Evolutionary conservation across 1,284 basidiomycete genomes (phyloP), one percentile per base, ranked within the genome.

Genomic region (Boletellus deceptivus): DNA sequence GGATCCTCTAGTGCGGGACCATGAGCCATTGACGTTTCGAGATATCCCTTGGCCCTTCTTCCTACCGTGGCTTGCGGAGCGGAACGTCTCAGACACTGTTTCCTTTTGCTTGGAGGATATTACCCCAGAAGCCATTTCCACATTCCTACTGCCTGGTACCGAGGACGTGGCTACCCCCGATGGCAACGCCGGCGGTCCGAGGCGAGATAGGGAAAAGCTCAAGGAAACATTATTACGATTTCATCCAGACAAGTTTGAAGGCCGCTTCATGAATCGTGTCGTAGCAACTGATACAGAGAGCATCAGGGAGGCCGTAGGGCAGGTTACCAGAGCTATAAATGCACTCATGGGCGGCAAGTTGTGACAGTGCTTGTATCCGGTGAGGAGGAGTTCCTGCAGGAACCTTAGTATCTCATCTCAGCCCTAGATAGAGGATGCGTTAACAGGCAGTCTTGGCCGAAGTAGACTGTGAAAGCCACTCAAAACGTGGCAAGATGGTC

Each of bases 181-280:
- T 34, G 57, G 55, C 27, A 16, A 36, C n/a, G 57, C 50, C 24
- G 69, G 69, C 11, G 31, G 43, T 6, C 63, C 60, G 27, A 75
- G 70, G 59, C 75, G 72, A 58, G 70, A 70, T 36, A 84, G 81
- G 61, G 86, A 87, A 37, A 80, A 77, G 48, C 64, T 92, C 35
- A 74, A 86, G 55, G 87, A 90, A 63, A 80, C 86, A 0, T 78
- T 92, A 62, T 67, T 91, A 31, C 78, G 86, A 13, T 93, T 89
- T 65, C 91, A 93, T 64, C 91, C 91, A 0, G 91, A 94, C 70
- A 88, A 91, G 59, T 93, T 93, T 59, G 86, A 91, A 63, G 82
- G 84, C 9, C 76, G 89, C 40, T 73, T 90, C 29, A 80, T 91
- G 73, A 65, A 66, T 27, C 73, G 75, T 7, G 77, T 93, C 2